Conservation (phyloP, 306 rosid species). For the Bauhinia variegata region DNA sequence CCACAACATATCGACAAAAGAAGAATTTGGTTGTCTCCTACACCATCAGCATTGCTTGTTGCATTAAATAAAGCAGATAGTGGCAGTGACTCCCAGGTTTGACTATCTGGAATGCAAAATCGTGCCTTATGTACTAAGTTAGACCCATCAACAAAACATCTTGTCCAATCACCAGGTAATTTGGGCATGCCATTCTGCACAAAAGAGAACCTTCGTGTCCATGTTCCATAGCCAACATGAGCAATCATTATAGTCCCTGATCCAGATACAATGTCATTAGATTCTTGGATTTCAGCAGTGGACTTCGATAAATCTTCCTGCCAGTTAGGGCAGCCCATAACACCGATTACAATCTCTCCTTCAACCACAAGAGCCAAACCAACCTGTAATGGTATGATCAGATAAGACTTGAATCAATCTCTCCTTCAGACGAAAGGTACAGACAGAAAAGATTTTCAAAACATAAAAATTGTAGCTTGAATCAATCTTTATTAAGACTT, state of each 20-base stretch:
- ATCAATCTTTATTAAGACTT: slow-evolving; percentile 40
- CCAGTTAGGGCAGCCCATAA: slow-evolving; percentile 98
- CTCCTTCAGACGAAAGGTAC: too few species aligned
- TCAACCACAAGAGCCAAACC: slow-evolving; percentile 95
- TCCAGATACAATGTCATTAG: slow-evolving; percentile 38
- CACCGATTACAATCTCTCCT: slow-evolving; percentile 70
- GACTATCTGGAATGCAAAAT: slow-evolving; percentile 77
- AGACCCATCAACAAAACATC: slow-evolving; percentile 67
- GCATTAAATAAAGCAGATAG: slow-evolving; percentile 53
- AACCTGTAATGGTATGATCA: slow-evolving; percentile 50
- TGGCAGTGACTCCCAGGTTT: slow-evolving; percentile 80
- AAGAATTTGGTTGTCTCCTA: slow-evolving; percentile 58
- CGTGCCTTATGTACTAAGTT: slow-evolving; percentile 53
- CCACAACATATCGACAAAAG: slow-evolving; percentile 75
- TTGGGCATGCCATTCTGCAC: slow-evolving; percentile 35
- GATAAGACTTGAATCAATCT: too few species aligned
- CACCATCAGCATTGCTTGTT: slow-evolving; percentile 47
- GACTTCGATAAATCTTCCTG: slow-evolving; percentile 48
- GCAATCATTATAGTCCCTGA: slow-evolving; percentile 78
- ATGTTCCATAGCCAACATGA: slow-evolving; percentile 77
- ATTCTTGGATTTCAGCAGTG: slow-evolving; percentile 42
- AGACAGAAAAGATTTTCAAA: slow-evolving; percentile 4
- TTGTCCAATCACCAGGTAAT: slow-evolving; percentile 58
- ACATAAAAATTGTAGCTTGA: slow-evolving; percentile 9
- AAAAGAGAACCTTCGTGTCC: slow-evolving; percentile 58